These are phyloP conservation scores for Avena insularis DNA, from an alignment of 176 grass and related monocot species.

Conservation along the genomic window DNA sequence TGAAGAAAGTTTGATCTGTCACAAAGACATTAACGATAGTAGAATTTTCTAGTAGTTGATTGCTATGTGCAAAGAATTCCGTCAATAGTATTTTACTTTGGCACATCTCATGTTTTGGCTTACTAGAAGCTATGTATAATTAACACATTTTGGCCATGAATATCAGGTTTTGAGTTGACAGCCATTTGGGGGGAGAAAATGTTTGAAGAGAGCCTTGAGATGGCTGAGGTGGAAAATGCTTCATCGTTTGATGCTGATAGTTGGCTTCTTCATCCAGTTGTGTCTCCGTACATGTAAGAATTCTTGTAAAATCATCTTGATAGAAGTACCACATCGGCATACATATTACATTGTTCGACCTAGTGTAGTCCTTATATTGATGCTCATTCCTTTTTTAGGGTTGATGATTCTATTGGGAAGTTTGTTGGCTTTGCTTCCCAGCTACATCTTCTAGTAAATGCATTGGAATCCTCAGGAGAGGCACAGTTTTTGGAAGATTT, in stretches of 20 bases:
- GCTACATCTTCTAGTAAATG: constrained; percentile 79
- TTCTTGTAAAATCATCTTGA: constrained; percentile 30
- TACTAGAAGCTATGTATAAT: constrained; percentile 2
- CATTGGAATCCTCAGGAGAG: constrained; percentile 62
- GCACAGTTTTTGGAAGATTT: constrained; percentile 98
- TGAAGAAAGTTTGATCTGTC: constrained; percentile 7
- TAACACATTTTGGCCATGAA: constrained; percentile 26
- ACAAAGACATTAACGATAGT: not conserved
- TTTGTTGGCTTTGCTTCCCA: constrained; percentile 98
- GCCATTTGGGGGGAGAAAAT: constrained; percentile 74
- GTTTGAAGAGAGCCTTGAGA: constrained; percentile 94
- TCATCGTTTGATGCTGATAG: constrained; percentile 89
- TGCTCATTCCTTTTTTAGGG: constrained; percentile 56
- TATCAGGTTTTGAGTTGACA: constrained; percentile 83
- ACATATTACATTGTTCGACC: constrained; percentile 24
- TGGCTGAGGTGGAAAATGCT: constrained; percentile 97
- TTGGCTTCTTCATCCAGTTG: constrained; percentile 81
- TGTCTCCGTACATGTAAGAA: constrained; percentile 81
- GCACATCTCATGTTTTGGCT: constrained; percentile 17
- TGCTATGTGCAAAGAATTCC: constrained; percentile 27
- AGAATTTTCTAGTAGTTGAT: not conserved
- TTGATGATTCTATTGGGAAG: constrained; percentile 83
- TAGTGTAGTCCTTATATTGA: constrained; percentile 30
- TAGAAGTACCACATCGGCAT: constrained; percentile 10
- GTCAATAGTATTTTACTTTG: constrained; percentile 22